These are phyloP conservation scores for Phtheirospermum japonicum DNA, from an alignment of 257 asterid genomes.

Conservation along the genomic window DNA sequence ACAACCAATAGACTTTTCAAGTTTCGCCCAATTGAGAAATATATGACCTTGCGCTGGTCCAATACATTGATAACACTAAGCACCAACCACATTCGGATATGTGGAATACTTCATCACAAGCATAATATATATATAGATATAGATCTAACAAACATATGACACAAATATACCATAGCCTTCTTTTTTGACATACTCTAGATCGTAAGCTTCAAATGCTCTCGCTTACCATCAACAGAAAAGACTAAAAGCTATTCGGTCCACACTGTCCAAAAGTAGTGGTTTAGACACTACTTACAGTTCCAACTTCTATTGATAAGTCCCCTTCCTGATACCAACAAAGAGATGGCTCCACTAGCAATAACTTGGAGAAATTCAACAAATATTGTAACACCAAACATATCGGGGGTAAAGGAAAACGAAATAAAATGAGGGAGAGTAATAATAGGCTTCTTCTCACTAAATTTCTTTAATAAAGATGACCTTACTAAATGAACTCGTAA, in stretches of 20 bases:
- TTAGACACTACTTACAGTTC: neutral
- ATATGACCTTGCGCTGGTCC: constrained; percentile 17
- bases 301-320: neutral
- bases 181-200: constrained; percentile 7
- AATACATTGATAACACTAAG: constrained; percentile 9
- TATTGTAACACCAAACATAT: neutral
- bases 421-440: neutral
- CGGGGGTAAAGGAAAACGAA: neutral
- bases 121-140: neutral
- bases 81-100: constrained; percentile 14
- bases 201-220: constrained; percentile 15
- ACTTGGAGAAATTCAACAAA: constrained; percentile 7
- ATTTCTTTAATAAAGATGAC: constrained; percentile 7
- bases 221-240: neutral
- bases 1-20: neutral
- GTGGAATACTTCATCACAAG: constrained; percentile 4
- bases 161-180: constrained; percentile 13
- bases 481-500: constrained; percentile 3
- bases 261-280: neutral
- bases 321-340: neutral
- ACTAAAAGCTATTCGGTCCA: neutral
- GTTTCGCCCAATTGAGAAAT: constrained; percentile 16
- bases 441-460: neutral
- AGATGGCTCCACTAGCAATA: constrained; percentile 15
- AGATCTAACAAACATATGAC: neutral